Base-by-base conservation (phyloP, 768 basidiomycete genomes). In the Artomyces pyxidatus region DNA sequence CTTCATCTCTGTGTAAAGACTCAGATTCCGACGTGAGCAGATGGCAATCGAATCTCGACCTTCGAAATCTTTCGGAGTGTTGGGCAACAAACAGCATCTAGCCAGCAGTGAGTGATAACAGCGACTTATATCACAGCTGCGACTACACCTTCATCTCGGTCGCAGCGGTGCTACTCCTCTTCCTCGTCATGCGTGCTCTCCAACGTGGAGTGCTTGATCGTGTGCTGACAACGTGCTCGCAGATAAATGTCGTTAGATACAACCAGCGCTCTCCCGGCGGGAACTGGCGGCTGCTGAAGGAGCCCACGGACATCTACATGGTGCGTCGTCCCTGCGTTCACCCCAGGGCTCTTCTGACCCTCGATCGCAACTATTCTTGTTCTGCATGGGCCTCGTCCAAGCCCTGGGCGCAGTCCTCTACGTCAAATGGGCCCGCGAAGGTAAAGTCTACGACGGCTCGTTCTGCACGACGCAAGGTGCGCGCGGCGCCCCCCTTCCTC, bases 231-330 rank as follows among this genome's bases (percentile, higher is more conserved):
- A 10, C 32, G 3, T 10, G n/a, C n/a, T n/a, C 12, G 26, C 39
- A 40, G 39, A n/a, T 11, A n/a, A 40, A 40, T 40, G 39, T 40
- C 12, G 21, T 40, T 2, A 11, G 39, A 19, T 22, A 40, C 21
- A 40, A 10, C n/a, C 12, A 22, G 39, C 21, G 12, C 12, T 40
- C 10, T n/a, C 2, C 16, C 2, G 10, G 7, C 12, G 42, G 42
- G 9, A 26, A 16, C 21, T 43, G 42, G 42, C 21, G 22, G 2
- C 51, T 68, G 7, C 59, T 72, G n/a, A 61, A 62, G 49, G 60
- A 62, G 39, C 69, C 70, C 6, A 64, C 67, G 50, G 70, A 73
- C 53, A 54, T 69, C 11, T 63, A 72, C 37, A 68, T 72, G 63
- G 70, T 68, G 38, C 46, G 53, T 44, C 16, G 22, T 38, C 12